These are phyloP conservation scores for Nemania serpens DNA, from an alignment of 2,329 filamentous ascomycete species.

Conservation along the genomic window DNA sequence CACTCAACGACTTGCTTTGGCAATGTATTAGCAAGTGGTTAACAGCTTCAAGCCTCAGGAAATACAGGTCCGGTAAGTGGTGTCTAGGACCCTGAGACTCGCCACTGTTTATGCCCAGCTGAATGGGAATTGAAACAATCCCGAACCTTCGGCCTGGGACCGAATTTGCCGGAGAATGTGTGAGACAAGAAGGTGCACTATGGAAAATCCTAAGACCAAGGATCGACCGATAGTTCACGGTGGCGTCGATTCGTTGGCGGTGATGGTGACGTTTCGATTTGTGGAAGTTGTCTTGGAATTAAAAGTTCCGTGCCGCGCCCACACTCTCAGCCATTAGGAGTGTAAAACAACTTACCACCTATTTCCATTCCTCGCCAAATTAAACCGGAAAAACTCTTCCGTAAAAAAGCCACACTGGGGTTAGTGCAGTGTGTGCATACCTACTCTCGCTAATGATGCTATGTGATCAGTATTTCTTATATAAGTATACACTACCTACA, in stretches of 20 bases:
- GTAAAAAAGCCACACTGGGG: no score
- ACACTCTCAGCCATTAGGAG: no score
- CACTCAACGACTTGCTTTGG: neutral
- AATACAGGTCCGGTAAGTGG: no score
- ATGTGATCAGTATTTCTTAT: no score
- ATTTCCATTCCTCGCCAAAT: no score
- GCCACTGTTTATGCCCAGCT: neutral
- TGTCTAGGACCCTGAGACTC: neutral
- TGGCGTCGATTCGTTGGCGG: neutral
- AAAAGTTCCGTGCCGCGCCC: neutral
- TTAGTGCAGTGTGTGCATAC: no score
- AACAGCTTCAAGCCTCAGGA: no score
- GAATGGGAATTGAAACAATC: neutral
- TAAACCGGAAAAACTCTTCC: no score
- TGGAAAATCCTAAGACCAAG: neutral
- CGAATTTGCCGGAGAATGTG: neutral
- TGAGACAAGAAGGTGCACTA: constrained; percentile 8
- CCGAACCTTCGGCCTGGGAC: neutral
- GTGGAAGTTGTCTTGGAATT: neutral
- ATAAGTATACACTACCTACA: no score
- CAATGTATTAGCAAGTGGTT: neutral
- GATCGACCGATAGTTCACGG: neutral
- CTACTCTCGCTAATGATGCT: no score
- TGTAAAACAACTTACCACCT: no score
- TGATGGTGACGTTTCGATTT: neutral